phyloP scores from a whole-genome alignment of 768 basidiomycete species.

The Auriscalpium orientale region DNA sequence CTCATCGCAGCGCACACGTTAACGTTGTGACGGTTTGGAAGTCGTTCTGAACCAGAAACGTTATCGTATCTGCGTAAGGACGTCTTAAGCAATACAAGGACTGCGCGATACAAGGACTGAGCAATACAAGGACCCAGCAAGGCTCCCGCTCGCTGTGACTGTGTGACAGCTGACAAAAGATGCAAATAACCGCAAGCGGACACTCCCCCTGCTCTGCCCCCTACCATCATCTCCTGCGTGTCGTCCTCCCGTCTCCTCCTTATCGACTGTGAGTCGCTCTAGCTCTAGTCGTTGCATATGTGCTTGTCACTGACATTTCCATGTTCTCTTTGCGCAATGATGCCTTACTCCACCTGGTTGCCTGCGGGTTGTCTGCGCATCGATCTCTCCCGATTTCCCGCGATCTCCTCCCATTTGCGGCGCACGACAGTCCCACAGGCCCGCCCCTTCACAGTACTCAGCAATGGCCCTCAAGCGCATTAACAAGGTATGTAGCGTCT shows the following conservation, averaged over 20 bases:
- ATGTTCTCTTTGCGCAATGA: not conserved
- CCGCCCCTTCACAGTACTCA: slow-evolving; percentile 5
- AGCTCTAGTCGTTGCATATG: not conserved
- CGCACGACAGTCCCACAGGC: slow-evolving; percentile 3
- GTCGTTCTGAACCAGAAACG: too few relatives aligned
- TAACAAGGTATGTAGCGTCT: slow-evolving; percentile 71
- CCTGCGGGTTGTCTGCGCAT: not conserved
- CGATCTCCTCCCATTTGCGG: slow-evolving; percentile 30
- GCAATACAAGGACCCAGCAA: not conserved
- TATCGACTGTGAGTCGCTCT: slow-evolving; percentile 19
- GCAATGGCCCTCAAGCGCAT: slow-evolving; percentile 97
- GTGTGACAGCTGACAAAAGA: slow-evolving; percentile 27
- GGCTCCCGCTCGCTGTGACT: not conserved
- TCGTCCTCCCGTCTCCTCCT: slow-evolving; percentile 23
- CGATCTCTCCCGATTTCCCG: slow-evolving; percentile 26
- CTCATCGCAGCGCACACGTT: too few relatives aligned
- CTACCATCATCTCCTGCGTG: slow-evolving; percentile 18
- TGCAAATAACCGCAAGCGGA: slow-evolving; percentile 27
- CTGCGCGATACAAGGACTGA: not conserved
- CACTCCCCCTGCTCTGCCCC: slow-evolving; percentile 15
- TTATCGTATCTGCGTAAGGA: too few relatives aligned
- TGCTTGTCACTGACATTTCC: not conserved
- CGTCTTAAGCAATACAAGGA: too few relatives aligned
- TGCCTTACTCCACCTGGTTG: not conserved
- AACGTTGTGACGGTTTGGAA: too few relatives aligned